Base-by-base conservation (phyloP, 2,329 filamentous ascomycete species). In the Alternaria panax region DNA sequence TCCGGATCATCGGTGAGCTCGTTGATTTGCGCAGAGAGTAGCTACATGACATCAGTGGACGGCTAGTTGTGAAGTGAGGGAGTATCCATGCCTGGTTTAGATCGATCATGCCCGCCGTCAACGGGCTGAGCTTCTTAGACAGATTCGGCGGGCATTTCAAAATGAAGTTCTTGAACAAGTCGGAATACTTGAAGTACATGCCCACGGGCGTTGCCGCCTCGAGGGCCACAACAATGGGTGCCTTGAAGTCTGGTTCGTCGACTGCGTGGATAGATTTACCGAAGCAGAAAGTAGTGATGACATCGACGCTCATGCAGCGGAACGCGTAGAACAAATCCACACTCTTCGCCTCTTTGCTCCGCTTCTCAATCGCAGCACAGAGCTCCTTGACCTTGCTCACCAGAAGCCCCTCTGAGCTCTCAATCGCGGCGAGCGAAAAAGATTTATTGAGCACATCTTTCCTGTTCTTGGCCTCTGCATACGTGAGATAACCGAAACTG, bases 191-290 rank as follows among this genome's bases (percentile, higher is more conserved):
- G 64, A 82, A 79, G 32, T 76, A 48, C 27, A 78, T 63, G 51
- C 78, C 76, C 18, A 75, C 68, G 0, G 74, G 70, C 7, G 76
- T 54, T 5, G 74, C 69, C 3, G 73, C 72, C 53, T 81, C 77
- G 74, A 82, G 79, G 2, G 78, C 78, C n/a, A 74, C 63, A 1
- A 82, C 69, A 24, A 82, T 77, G 0, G 80, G 80, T 9, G 79
- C 77, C 38, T 74, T 65, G 57, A 82, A 82, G 32, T 74, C 76
- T 12, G 78, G 73, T 3, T 70, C 72, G 16, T 78, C 74, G 42
- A 81, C 68, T 8, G 78, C 77, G 45, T 80, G 54, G 7, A 81
- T 71, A 9, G 76, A 70, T 22, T 76, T 75, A 9, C 75, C 80
- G 57, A 82, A 82, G 60, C 78, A 80, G 52, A 82, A 80, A 7